Base-by-base conservation (phyloP, 768 basidiomycete species). In the Candolleomyces eurysporus region DNA sequence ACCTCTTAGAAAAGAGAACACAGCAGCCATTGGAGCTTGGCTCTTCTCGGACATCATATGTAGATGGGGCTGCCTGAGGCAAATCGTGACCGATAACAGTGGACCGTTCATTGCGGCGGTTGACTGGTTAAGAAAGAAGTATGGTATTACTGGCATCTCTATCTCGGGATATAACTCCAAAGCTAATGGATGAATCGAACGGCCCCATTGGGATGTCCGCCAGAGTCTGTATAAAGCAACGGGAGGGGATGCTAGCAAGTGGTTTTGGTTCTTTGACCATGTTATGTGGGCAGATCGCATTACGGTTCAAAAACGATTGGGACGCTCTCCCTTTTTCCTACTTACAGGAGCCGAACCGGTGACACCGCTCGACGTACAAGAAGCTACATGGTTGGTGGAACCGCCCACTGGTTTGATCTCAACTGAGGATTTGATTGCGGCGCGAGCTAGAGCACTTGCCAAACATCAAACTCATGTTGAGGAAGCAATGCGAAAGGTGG, bases 151-250 rank as follows among this genome's bases (percentile, higher is more conserved):
- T 1, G 75, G 79, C 45, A 79, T 81, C 9, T 45, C 62, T 0
- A 82, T 82, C 10, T 76, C 72, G 10, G 64, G 70, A 0, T 82
- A 81, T 64, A 81, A 80, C 58, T 79, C 75, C 0, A 64, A 65
- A 0, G 76, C 75, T 0, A 78, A 80, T 13, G 72, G 79, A 0
- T 61, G 72, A 0, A 67, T 79, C 2, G 75, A 81, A 40, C 39
- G 65, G 31, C 13, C 55, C 32, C 75, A 76, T 58, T 69, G 48
- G 11, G 64, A 67, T 54, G 66, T 77, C 0, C 62, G 73, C 0
- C 67, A 75, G 58, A 50, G 68, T 0, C 48, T 78, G 0, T 61
- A 75, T 17, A 77, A 77, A 46, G 66, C 70, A 6, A 67, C 67
- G 30, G 66, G 69, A 1, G 71, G 72, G 0, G 63, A 76, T 42